Base-by-base conservation (phyloP, 2,329 filamentous ascomycete species). In the Cladophialophora bantiana region DNA sequence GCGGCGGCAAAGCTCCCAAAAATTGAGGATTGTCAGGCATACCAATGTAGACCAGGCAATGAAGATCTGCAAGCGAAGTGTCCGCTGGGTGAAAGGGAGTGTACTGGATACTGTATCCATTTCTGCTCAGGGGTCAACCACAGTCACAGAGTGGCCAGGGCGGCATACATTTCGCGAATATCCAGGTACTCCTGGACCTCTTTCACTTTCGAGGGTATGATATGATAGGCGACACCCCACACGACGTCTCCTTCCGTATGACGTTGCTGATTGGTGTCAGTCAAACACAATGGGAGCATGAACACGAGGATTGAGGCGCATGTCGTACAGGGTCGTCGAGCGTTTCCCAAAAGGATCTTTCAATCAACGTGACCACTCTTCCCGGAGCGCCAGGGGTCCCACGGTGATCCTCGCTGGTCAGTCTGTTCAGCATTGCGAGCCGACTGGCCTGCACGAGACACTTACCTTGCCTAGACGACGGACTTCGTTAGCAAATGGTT, bases 1-100 rank as follows among this genome's bases (percentile, higher is more conserved):
- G 77, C 31, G 71, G 71, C 34, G 67, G 48, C 10, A 72, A 50
- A 0, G 90, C 88, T 0, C 92, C 93, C 42, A 94, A 84, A 75
- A 99, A 99, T 78, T 98, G 95, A 63, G 92, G 90, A 75, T 99
- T 99, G 54, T 90, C 88, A 0, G 95, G 95, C 1, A 96, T 91
- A 26, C 95, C 95, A 75, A 99, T 98, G 78, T 99, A 99, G 1
- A 96, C 92, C 69, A 97, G 86, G 66, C 86, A 89, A 10, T 79
- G 78, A 66, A 85, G 83, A 5, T 82, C 78, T 40, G 50, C 65
- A 35, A 68, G 55, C 12, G 55, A 66, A 58, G 70, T 45, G 12
- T 78, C 70, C 3, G 86, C 83, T 6, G 90, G 88, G 73, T 94
- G 84, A 78, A 98, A 97, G 0, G 90, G 88, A 34, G 93, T 92